Evolutionary conservation across 1,139 yeast species (phyloP), one percentile per base, ranked within the genome.

Genomic region (Saccharomyces hybrid): DNA sequence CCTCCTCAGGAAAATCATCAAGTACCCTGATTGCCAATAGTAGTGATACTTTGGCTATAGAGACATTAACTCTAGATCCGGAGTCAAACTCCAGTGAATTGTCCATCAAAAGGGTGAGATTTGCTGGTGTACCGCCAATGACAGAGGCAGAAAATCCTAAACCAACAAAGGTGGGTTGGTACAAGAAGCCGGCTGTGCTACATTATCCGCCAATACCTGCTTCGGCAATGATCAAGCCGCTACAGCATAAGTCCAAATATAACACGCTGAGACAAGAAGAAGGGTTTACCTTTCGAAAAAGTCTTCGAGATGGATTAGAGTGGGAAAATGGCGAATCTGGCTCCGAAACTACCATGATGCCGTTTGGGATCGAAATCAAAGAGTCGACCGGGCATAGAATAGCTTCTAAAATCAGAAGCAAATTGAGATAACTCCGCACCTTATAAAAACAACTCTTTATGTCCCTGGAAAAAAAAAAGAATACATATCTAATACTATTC

Each of bases 131-230:
- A 1, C 70, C 72, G 3, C 72, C 73, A 4, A 63, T 68, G 63
- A 57, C 62, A 0, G 60, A 59, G 7, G 61, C 61, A 5, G 72
- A 69, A 52, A 61, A 68, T 20, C 64, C 66, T 2, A 59, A 54
- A 44, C 72, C 73, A 2, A 68, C 65, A 38, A 68, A 63, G 49
- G 61, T 63, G 49, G 72, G 73, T 1, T 70, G 73, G 73, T 69
- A 68, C 53, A 68, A 67, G 49, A 70, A 69, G 46, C 73, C 73
- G 0, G 67, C 70, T 4, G 66, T 67, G 4, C 53, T 70, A 14
- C 69, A 67, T 52, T 69, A 69, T 51, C 70, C 72, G 1, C 66
- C 71, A 46, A 62, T 65, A 8, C 71, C 72, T 13, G 60, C 69
- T 11, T 38, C 44, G 6, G 44, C 44, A 16, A 16, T 38, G 44